phyloP scores from a whole-genome alignment of 306 rosid species.

The Malus fusca region DNA sequence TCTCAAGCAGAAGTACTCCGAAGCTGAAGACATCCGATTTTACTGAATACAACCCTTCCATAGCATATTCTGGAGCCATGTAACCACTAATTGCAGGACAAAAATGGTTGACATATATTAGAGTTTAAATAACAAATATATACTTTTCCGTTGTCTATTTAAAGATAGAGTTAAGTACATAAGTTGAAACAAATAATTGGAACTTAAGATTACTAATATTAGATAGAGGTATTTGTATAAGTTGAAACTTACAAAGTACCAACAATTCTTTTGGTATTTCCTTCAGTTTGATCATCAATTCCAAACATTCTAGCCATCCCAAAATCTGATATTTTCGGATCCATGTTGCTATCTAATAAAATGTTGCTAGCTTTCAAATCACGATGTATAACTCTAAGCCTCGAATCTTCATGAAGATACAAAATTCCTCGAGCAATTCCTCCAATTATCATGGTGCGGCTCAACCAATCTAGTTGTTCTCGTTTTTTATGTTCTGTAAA shows the following conservation, averaged over 20 bases:
- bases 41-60: conserved; percentile 26
- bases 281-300: conserved; percentile 14
- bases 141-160: no score
- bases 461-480: conserved; percentile 27
- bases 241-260: conserved; percentile 44
- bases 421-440: conserved; percentile 41
- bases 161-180: no score
- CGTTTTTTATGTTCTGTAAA: conserved; percentile 9
- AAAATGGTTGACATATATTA: neutral
- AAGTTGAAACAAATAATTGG: no score
- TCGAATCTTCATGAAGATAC: conserved; percentile 46
- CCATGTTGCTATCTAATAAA: conserved; percentile 24
- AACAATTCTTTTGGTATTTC: conserved; percentile 23
- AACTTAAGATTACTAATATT: no score
- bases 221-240: no score
- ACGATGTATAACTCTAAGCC: conserved; percentile 37
- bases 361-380: conserved; percentile 42
- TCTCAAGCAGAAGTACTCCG: conserved; percentile 44
- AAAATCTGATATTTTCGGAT: conserved; percentile 44
- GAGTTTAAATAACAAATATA: no score
- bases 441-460: conserved; percentile 26
- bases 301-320: conserved; percentile 36
- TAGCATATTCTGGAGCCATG: conserved; percentile 49
- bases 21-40: conserved; percentile 47
- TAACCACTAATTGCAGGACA: conserved; percentile 27